Percentiles rank a stretch among this genome's conserved stretches.
Conservation (phyloP, 176 grass and related monocot genomes). For the Cymbopogon citratus region DNA sequence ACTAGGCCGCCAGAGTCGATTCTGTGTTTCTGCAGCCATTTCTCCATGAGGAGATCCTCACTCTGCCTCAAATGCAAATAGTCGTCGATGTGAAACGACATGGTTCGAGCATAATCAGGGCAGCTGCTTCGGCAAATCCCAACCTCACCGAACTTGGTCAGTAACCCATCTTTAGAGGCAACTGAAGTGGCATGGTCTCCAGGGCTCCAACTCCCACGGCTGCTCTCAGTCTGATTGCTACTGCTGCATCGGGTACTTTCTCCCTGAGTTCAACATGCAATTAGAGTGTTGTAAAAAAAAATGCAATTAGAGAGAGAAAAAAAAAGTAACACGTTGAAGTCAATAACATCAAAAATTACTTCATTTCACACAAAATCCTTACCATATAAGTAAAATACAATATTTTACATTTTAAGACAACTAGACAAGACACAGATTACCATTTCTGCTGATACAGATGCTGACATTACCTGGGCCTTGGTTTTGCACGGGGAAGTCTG, state of each 20-base stretch:
- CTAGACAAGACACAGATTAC: not conserved
- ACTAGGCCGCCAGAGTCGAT: constrained; percentile 58
- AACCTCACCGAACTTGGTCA: constrained; percentile 25
- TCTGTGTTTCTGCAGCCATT: constrained; percentile 50
- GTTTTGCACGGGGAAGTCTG: constrained; percentile 57
- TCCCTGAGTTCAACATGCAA: constrained; percentile 43
- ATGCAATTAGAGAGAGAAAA: not conserved
- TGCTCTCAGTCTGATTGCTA: constrained; percentile 37
- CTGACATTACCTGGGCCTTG: constrained; percentile 35
- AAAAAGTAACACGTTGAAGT: not conserved
- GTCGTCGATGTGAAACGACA: constrained; percentile 61
- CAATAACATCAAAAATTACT: not conserved
- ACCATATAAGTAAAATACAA: not conserved
- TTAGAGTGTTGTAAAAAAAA: too few relatives aligned
- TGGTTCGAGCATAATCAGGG: constrained; percentile 10
- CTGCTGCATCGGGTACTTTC: constrained; percentile 28
- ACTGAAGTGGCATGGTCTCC: constrained; percentile 31
- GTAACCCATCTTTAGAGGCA: constrained; percentile 26
- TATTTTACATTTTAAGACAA: not conserved
- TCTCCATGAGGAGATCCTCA: constrained; percentile 66
- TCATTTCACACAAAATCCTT: not conserved
- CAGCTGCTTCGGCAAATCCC: constrained; percentile 22
- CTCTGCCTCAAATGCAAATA: constrained; percentile 50
- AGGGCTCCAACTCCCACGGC: constrained; percentile 76
- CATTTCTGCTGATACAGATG: not conserved